These are phyloP conservation scores for Brasenia schreberi DNA, from an alignment of 164 flowering plant genomes.

Conservation along the genomic window DNA sequence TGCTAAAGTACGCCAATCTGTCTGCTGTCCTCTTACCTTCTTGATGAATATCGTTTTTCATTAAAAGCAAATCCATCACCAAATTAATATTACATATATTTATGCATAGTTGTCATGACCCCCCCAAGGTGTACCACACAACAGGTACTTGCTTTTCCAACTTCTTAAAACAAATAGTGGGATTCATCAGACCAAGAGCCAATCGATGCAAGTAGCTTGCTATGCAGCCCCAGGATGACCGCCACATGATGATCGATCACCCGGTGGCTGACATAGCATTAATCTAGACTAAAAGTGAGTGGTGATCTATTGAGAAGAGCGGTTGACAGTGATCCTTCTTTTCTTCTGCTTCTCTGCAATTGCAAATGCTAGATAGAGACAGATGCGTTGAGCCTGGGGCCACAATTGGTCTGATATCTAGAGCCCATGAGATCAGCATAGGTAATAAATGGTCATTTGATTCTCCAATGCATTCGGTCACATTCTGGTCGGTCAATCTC, in stretches of 20 bases:
- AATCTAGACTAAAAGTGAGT: neutral
- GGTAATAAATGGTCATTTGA: constrained; percentile 30
- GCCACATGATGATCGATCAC: too few relatives aligned
- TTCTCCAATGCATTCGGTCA: constrained; percentile 61
- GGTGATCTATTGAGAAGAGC: neutral
- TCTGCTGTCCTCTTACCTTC: too few relatives aligned
- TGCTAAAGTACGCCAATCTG: too few relatives aligned
- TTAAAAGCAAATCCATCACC: too few relatives aligned
- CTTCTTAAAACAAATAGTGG: neutral
- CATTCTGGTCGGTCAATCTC: constrained; percentile 65
- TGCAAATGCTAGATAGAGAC: constrained; percentile 48
- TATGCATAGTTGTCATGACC: too few relatives aligned
- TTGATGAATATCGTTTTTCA: too few relatives aligned
- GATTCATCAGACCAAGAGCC: neutral
- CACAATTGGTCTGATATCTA: constrained; percentile 56
- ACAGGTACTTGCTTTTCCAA: too few relatives aligned
- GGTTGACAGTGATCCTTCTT: constrained; percentile 15
- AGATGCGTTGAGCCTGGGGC: constrained; percentile 60
- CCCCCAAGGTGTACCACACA: too few relatives aligned
- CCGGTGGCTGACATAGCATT: too few relatives aligned
- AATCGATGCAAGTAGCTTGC: neutral
- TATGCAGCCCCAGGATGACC: neutral
- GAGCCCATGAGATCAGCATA: constrained; percentile 36
- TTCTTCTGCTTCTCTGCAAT: constrained; percentile 42
- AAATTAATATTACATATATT: too few relatives aligned